Conservation (phyloP, 345 rosid species). For the Hibiscus tridactylites region DNA sequence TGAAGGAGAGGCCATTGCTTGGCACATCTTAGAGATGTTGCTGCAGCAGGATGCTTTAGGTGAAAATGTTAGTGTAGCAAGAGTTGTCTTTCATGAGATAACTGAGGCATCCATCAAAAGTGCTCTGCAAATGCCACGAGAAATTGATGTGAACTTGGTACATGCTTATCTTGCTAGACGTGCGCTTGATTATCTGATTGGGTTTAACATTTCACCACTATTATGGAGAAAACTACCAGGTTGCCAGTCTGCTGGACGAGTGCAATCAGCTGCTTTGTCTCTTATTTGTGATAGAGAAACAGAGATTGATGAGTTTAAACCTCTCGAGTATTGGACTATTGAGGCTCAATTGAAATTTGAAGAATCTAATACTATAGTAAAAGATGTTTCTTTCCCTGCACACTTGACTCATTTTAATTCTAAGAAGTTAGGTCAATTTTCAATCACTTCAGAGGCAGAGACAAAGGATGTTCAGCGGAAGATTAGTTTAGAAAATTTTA, state of each 20-base stretch:
- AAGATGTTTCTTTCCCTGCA: constrained; percentile 32
- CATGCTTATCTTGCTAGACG: constrained; percentile 92
- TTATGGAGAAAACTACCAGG: constrained; percentile 96
- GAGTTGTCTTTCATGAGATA: constrained; percentile 94
- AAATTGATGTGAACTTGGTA: constrained; percentile 76
- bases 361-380: constrained; percentile 7
- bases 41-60: constrained; percentile 84
- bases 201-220: constrained; percentile 86
- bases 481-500: constrained; percentile 42
- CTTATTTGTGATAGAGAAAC: constrained; percentile 87
- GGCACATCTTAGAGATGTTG: constrained; percentile 98
- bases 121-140: constrained; percentile 77
- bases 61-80: constrained; percentile 58
- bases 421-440: constrained; percentile 62
- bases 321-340: constrained; percentile 76
- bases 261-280: constrained; percentile 92
- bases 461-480: constrained; percentile 51
- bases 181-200: constrained; percentile 95
- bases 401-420: constrained; percentile 59
- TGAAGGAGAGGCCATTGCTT: constrained; percentile 99
- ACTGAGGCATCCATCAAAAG: constrained; percentile 77
- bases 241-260: constrained; percentile 66
- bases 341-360: constrained; percentile 28
- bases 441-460: constrained; percentile 48
- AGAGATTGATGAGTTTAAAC: constrained; percentile 77